Conservation (phyloP, 768 basidiomycete genomes). For the Leucosporidium yakuticum region DNA sequence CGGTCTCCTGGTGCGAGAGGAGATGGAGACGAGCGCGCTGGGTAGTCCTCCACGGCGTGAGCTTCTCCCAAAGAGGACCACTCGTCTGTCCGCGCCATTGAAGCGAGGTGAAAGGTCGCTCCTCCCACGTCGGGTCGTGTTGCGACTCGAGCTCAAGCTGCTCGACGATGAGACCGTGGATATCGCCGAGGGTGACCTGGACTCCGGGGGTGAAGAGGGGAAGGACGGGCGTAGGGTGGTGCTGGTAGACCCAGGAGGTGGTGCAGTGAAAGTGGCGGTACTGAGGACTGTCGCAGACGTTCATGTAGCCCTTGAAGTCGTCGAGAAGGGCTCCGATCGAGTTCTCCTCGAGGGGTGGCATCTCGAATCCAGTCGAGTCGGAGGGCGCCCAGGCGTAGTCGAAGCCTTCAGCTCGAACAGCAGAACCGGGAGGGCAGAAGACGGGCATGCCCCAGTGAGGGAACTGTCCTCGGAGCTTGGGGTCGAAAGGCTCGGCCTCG, state of each 20-base stretch:
- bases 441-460: constrained; percentile 37
- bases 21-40: constrained; percentile 40
- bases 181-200: constrained; percentile 36
- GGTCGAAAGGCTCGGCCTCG: constrained; percentile 26
- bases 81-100: constrained; percentile 49
- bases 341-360: neutral
- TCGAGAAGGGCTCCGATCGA: constrained; percentile 1
- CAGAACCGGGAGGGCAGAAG: constrained; percentile 34
- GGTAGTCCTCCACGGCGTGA: constrained; percentile 38
- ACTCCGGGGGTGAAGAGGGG: constrained; percentile 39
- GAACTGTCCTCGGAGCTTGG: constrained; percentile 23
- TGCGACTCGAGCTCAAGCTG: constrained; percentile 39
- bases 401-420: constrained; percentile 34
- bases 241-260: constrained; percentile 36
- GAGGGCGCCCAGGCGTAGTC: constrained; percentile 26
- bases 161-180: constrained; percentile 39
- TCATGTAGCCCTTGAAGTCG: constrained; percentile 35
- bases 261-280: constrained; percentile 39
- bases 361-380: constrained; percentile 1
- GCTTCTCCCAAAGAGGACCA: constrained; percentile 39
- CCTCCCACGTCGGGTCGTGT: constrained; percentile 44
- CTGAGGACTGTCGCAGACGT: constrained; percentile 38
- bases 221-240: constrained; percentile 34
- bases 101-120: constrained; percentile 44
- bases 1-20: constrained; percentile 35